These are phyloP conservation scores for Xylariaceae sp. DNA, from an alignment of 2,329 filamentous ascomycete species.

Conservation along the genomic window DNA sequence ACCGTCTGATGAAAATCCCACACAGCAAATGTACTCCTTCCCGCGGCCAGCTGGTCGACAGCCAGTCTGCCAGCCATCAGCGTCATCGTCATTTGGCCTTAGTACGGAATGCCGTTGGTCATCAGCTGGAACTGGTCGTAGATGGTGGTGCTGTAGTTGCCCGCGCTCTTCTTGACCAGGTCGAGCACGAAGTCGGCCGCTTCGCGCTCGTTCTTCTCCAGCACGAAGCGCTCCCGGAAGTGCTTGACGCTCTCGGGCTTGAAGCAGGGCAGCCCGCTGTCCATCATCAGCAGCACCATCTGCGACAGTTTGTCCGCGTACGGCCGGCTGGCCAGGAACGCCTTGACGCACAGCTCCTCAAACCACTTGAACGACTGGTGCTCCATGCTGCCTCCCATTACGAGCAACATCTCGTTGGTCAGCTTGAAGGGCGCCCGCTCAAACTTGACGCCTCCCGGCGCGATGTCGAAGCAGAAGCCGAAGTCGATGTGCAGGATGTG, in stretches of 20 bases:
- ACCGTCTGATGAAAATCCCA: no score
- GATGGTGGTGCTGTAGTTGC: constrained; percentile 83
- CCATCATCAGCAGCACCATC: constrained; percentile 90
- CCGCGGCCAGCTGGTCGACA: no score
- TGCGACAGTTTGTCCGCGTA: constrained; percentile 85
- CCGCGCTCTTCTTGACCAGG: constrained; percentile 81
- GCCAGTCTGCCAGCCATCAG: no score
- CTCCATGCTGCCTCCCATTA: constrained; percentile 84
- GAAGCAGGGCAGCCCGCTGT: constrained; percentile 93
- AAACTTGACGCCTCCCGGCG: constrained; percentile 92
- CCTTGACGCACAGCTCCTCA: constrained; percentile 91
- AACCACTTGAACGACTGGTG: constrained; percentile 93
- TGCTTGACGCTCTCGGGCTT: constrained; percentile 91
- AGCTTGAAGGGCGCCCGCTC: constrained; percentile 98
- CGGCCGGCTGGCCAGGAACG: constrained; percentile 80
- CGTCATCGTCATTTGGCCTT: no score
- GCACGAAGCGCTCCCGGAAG: constrained; percentile 85
- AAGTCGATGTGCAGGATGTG: constrained; percentile 99
- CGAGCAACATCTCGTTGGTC: constrained; percentile 94
- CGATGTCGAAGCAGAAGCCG: constrained; percentile 98
- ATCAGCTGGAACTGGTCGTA: constrained; percentile 98
- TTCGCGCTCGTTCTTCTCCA: constrained; percentile 86
- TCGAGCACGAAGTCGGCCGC: constrained; percentile 91
- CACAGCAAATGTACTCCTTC: no score
- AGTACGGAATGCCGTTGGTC: constrained; percentile 96